Percentiles rank a stretch among this genome's conserved stretches.
These are phyloP conservation scores for Podila clonocystis DNA, from an alignment of 192 early-diverging fungal genomes.

Conservation along the genomic window DNA sequence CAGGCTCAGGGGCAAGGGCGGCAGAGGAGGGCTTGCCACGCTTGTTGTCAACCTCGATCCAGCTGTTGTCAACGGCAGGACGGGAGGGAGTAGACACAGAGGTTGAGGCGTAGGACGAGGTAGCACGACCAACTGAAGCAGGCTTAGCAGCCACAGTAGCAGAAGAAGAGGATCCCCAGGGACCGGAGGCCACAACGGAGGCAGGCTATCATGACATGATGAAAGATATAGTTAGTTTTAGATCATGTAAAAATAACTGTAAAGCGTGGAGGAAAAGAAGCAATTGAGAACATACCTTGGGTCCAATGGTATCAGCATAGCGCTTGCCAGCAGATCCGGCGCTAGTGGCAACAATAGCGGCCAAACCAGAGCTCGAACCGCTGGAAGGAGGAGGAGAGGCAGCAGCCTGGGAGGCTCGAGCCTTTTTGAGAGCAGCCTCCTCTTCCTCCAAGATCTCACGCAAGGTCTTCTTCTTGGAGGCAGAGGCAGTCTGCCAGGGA, in stretches of 20 bases:
- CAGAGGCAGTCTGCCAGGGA: conserved; percentile 45
- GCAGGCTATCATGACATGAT: neutral
- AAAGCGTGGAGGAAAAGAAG: too few species aligned
- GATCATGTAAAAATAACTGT: too few species aligned
- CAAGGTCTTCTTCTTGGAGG: conserved; percentile 59
- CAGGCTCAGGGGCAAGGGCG: neutral
- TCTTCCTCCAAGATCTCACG: conserved; percentile 63
- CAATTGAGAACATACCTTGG: conserved; percentile 8
- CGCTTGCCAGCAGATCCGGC: conserved; percentile 47
- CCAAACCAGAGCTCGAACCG: conserved; percentile 15
- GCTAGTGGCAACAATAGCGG: conserved; percentile 22
- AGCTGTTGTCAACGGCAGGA: conserved; percentile 19
- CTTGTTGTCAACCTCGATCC: conserved; percentile 34
- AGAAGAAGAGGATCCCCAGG: conserved; percentile 20
- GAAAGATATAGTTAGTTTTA: neutral
- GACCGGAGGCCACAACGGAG: neutral
- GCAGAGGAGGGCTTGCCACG: conserved; percentile 15
- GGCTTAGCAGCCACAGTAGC: conserved; percentile 5
- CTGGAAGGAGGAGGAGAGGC: conserved; percentile 1
- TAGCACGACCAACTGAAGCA: conserved; percentile 7
- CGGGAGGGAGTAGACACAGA: conserved; percentile 1
- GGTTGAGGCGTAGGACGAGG: conserved; percentile 2
- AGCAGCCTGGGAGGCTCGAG: conserved; percentile 48
- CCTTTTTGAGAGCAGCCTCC: conserved; percentile 55
- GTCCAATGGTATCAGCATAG: conserved; percentile 55